These are phyloP conservation scores for Scalesia atractyloides DNA, from an alignment of 129 eudicot species.

Conservation along the genomic window DNA sequence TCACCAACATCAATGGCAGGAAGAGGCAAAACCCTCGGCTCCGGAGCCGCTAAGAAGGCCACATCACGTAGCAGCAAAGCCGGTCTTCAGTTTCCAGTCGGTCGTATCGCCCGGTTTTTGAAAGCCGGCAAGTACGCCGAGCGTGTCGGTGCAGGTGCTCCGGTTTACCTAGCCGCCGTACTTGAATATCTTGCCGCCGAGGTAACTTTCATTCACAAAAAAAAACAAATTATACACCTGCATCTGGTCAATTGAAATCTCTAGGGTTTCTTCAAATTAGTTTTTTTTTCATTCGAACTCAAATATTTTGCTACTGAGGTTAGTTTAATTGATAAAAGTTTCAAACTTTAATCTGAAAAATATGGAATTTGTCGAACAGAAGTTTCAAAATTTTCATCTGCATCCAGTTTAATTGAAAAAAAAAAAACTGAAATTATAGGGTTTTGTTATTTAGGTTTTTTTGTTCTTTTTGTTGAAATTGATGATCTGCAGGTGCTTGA, in stretches of 20 bases:
- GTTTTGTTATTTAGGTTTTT: not conserved
- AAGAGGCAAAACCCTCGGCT: slow-evolving; percentile 39
- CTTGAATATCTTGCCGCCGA: slow-evolving; percentile 44
- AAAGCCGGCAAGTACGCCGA: slow-evolving; percentile 43
- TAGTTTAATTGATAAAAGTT: too few relatives aligned
- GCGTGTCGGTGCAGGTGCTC: slow-evolving; percentile 46
- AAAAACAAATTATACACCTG: too few relatives aligned
- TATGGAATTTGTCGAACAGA: too few relatives aligned
- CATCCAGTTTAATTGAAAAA: too few relatives aligned
- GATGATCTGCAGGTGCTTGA: slow-evolving; percentile 25
- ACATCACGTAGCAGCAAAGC: slow-evolving; percentile 46
- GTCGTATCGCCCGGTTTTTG: slow-evolving; percentile 42
- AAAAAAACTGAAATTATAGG: too few relatives aligned
- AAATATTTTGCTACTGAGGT: too few relatives aligned
- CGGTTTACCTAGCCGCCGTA: slow-evolving; percentile 42
- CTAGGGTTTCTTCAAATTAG: slow-evolving; percentile 21
- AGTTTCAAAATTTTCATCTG: too few relatives aligned
- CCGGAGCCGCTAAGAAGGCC: slow-evolving; percentile 39
- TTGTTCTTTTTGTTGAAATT: not conserved
- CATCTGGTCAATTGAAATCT: not conserved
- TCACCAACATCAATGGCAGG: slow-evolving; percentile 29
- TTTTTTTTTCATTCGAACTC: too few relatives aligned
- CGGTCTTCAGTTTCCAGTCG: slow-evolving; percentile 43
- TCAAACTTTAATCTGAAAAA: too few relatives aligned
- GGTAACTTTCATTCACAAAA: slow-evolving; percentile 9